These are phyloP conservation scores for Phaeolepiota aurea DNA, from an alignment of 768 basidiomycete genomes.

Conservation along the genomic window DNA sequence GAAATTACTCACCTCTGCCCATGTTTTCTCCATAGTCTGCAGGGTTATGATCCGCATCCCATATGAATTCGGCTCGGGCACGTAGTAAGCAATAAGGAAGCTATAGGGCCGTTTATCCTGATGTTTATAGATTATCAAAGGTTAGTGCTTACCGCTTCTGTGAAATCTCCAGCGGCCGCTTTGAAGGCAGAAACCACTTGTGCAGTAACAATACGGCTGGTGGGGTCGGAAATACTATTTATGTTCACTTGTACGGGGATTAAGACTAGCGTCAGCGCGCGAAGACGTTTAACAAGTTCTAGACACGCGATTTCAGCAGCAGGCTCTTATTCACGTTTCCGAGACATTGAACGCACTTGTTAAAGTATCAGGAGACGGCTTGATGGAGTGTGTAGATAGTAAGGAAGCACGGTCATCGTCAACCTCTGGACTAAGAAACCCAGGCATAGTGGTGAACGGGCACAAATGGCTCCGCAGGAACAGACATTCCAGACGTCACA, in stretches of 20 bases:
- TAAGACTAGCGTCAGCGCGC: conserved; percentile 65
- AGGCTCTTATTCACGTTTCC: not conserved
- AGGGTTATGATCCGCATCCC: conserved; percentile 73
- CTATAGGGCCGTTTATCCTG: conserved; percentile 22
- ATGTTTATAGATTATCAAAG: conserved; percentile 2
- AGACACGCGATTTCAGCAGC: not conserved
- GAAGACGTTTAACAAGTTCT: conserved; percentile 79
- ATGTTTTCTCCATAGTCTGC: conserved; percentile 84
- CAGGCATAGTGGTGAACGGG: conserved; percentile 21
- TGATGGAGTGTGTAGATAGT: conserved; percentile 34
- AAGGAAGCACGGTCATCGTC: conserved; percentile 44
- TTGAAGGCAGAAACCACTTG: conserved; percentile 70
- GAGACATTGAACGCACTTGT: conserved; percentile 47
- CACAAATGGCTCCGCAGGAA: conserved; percentile 1
- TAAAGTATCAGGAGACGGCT: conserved; percentile 62
- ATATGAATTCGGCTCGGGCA: conserved; percentile 72
- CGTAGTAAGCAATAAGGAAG: conserved; percentile 77
- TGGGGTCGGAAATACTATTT: conserved; percentile 59
- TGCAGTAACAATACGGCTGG: conserved; percentile 78
- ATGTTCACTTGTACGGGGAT: conserved; percentile 77
- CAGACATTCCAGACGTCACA: conserved; percentile 17
- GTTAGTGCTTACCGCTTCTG: conserved; percentile 55
- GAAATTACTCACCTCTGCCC: conserved; percentile 51
- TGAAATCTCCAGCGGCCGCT: conserved; percentile 81
- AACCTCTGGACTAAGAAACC: conserved; percentile 18